These are phyloP conservation scores for Psophocarpus tetragonolobus DNA, from an alignment of 306 rosid species.

Conservation along the genomic window DNA sequence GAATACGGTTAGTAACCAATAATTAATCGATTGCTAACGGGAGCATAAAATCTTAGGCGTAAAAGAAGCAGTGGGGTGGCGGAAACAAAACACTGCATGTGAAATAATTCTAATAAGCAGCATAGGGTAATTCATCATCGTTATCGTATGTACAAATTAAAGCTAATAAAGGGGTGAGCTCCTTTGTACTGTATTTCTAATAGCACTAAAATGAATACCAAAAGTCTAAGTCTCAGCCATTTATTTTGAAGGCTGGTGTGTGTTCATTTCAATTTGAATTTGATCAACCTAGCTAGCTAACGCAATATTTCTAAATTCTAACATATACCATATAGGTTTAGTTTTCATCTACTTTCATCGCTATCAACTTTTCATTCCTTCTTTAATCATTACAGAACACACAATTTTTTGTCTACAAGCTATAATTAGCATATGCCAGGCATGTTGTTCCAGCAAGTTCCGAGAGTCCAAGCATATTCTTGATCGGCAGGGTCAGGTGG, in stretches of 20 bases:
- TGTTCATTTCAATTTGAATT: not conserved
- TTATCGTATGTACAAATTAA: not conserved
- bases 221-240: conserved; percentile 4
- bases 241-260: not conserved
- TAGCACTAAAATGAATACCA: not conserved
- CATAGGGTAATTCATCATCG: not conserved
- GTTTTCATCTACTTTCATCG: not conserved
- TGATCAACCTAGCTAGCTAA: conserved; percentile 20
- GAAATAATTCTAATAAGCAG: not conserved
- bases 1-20: not conserved
- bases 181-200: not conserved
- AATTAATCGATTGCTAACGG: not conserved
- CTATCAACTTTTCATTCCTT: not conserved
- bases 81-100: too few relatives aligned
- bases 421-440: conserved; percentile 49
- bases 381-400: not conserved
- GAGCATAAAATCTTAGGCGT: not conserved
- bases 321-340: not conserved
- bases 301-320: conserved; percentile 6
- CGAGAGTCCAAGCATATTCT: conserved; percentile 39
- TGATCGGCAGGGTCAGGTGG: not conserved
- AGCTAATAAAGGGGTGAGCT: too few relatives aligned
- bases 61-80: not conserved
- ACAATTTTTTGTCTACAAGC: not conserved
- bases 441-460: conserved; percentile 57